These are phyloP conservation scores for Aspergillus campestris DNA, from an alignment of 495 filamentous ascomycete species.

Conservation along the genomic window DNA sequence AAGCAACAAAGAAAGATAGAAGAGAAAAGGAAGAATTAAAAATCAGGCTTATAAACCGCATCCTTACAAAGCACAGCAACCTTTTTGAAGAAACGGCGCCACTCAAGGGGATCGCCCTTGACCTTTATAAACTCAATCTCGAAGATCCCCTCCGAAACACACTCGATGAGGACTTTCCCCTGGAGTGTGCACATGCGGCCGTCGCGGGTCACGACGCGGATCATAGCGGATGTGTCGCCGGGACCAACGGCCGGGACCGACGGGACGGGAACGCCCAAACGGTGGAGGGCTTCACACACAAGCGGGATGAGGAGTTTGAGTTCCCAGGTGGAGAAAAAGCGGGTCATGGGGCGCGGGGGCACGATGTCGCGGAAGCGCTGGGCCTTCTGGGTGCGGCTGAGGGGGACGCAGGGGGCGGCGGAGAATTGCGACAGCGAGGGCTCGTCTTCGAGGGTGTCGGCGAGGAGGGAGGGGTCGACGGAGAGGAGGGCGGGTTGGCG, in stretches of 20 bases:
- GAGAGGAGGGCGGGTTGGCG: conserved; percentile 18
- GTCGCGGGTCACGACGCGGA: conserved; percentile 71
- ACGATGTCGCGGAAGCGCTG: conserved; percentile 81
- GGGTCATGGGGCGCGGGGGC: conserved; percentile 71
- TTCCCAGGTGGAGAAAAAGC: conserved; percentile 82
- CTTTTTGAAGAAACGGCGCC: conserved; percentile 95
- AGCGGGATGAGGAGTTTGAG: conserved; percentile 70
- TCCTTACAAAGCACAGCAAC: conserved; percentile 78
- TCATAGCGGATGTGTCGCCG: conserved; percentile 46
- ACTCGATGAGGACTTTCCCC: conserved; percentile 77
- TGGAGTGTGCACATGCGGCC: conserved; percentile 69
- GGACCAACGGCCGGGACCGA: conserved; percentile 27
- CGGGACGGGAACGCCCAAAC: conserved; percentile 70
- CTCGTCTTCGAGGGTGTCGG: conserved; percentile 69
- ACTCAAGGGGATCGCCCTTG: conserved; percentile 94
- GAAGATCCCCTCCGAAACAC: conserved; percentile 53
- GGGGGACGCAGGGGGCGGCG: conserved; percentile 64
- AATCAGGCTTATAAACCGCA: conserved; percentile 51
- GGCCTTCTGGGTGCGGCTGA: conserved; percentile 79
- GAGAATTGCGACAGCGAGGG: conserved; percentile 91
- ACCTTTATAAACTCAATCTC: conserved; percentile 90
- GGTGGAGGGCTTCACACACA: conserved; percentile 71
- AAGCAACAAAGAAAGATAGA: background rate
- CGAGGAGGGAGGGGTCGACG: conserved; percentile 32
- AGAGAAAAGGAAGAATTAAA: background rate